These are phyloP conservation scores for Dictyostelium purpureum DNA, from an alignment of 78 protist species.

Conservation along the genomic window DNA sequence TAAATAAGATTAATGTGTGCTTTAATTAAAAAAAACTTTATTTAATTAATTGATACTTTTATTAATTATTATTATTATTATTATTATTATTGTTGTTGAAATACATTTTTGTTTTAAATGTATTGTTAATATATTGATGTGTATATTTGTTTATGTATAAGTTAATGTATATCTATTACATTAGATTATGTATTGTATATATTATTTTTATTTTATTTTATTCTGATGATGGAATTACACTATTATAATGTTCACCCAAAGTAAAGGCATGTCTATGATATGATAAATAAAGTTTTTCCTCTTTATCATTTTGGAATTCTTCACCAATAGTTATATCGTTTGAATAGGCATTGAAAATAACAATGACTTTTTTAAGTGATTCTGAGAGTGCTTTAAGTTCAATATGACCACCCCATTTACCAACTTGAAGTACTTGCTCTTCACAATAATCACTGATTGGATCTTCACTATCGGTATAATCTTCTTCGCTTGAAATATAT, in stretches of 20 bases:
- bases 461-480: neutral
- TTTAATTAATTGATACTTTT: neutral
- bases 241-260: conserved; percentile 78
- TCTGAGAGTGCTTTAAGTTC: conserved; percentile 71
- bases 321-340: conserved; percentile 68
- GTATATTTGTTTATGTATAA: too few species aligned
- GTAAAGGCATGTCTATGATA: conserved; percentile 75
- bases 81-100: neutral
- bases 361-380: conserved; percentile 28
- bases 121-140: too few species aligned
- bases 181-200: too few species aligned
- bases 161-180: too few species aligned
- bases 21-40: neutral
- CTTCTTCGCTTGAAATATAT: conserved; percentile 57
- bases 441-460: conserved; percentile 71
- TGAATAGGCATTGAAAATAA: conserved; percentile 56
- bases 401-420: conserved; percentile 83
- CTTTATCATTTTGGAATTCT: neutral
- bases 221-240: conserved; percentile 48
- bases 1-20: too few species aligned
- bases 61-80: neutral
- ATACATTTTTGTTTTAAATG: neutral
- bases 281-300: conserved; percentile 12
- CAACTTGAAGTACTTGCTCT: conserved; percentile 22
- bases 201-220: neutral